Evolutionary conservation across 2,329 filamentous ascomycete genomes (phyloP).

Genomic region (Cryphonectria radicalis): DNA sequence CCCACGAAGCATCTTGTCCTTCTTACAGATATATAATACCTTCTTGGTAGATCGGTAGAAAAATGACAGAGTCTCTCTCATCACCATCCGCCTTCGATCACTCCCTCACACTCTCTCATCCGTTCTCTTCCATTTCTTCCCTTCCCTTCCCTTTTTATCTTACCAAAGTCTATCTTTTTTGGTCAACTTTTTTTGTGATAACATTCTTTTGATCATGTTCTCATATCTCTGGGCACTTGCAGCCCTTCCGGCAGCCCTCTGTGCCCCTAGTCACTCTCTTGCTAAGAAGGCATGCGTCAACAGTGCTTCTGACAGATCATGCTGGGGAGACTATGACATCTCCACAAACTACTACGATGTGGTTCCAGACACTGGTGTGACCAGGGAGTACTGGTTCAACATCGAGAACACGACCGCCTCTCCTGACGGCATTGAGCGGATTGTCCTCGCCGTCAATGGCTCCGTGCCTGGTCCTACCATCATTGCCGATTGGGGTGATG

Average conservation of each 20-base stretch:
- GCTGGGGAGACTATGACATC: conserved; percentile 39
- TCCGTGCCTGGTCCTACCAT: conserved; percentile 62
- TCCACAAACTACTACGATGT: conserved; percentile 50
- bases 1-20: background rate
- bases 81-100: conserved; percentile 5
- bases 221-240: conserved; percentile 14
- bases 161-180: conserved; percentile 6
- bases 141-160: background rate
- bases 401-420: conserved; percentile 44
- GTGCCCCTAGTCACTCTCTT: conserved; percentile 11
- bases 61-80: background rate
- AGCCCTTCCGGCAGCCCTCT: conserved; percentile 8
- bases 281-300: conserved; percentile 30
- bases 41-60: background rate
- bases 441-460: conserved; percentile 57
- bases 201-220: conserved; percentile 16
- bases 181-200: background rate
- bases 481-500: conserved; percentile 64
- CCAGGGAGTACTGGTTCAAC: conserved; percentile 53
- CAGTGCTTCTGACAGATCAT: conserved; percentile 34
- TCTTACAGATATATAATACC: background rate
- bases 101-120: background rate
- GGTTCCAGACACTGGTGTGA: conserved; percentile 52
- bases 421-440: conserved; percentile 51
- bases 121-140: background rate